Evolutionary conservation across 2,329 filamentous ascomycete genomes (phyloP).

Genomic region (Talaromyces marneffei): DNA sequence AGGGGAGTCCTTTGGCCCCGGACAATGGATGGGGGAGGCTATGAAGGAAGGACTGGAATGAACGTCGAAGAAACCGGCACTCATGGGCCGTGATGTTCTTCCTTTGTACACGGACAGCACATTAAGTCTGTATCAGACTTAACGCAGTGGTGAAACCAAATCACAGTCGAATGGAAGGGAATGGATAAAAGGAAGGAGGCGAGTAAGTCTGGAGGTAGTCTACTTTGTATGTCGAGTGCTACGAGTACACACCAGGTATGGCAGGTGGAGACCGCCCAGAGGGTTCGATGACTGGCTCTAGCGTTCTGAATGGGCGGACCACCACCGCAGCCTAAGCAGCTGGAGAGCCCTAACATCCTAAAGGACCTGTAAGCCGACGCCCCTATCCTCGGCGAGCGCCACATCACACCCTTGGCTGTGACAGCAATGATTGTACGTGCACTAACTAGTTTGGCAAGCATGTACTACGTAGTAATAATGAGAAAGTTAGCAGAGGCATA

Average conservation of each 20-base stretch:
- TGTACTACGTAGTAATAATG: too few species aligned
- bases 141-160: not conserved
- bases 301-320: not conserved
- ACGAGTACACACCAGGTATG: not conserved
- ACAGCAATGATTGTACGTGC: not conserved
- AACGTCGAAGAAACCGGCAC: not conserved
- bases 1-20: not conserved
- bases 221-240: too few species aligned
- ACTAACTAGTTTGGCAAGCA: not conserved
- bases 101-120: not conserved
- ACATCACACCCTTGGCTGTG: constrained; percentile 2
- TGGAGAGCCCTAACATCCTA: not conserved
- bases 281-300: not conserved
- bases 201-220: not conserved
- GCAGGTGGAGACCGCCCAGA: not conserved
- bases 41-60: constrained; percentile 1
- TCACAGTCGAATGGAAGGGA: not conserved
- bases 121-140: not conserved
- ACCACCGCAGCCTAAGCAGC: not conserved
- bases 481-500: too few species aligned
- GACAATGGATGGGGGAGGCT: not conserved
- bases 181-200: not conserved
- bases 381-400: not conserved
- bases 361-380: not conserved
- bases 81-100: not conserved